These are phyloP conservation scores for Colletotrichum sp. DNA, from an alignment of 2,329 filamentous ascomycete genomes.

Conservation along the genomic window DNA sequence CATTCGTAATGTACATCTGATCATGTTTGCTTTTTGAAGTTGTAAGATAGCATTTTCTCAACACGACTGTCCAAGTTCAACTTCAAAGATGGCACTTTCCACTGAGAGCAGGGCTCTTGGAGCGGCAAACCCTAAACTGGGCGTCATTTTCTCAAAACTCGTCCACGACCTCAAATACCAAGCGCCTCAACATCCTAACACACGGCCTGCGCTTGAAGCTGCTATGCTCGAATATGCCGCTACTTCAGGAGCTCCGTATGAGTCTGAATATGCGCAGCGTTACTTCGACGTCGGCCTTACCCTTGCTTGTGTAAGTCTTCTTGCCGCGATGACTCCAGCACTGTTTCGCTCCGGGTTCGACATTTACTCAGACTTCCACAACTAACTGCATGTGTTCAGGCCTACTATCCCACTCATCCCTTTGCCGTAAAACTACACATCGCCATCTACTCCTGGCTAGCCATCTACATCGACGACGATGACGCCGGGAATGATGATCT, in stretches of 20 bases:
- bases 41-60: not conserved
- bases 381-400: not conserved
- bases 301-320: not conserved
- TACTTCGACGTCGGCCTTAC: not conserved
- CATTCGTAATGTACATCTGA: not conserved
- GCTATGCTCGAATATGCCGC: not conserved
- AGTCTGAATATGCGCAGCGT: not conserved
- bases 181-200: not conserved
- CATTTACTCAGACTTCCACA: not conserved
- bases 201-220: not conserved
- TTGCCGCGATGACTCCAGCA: not conserved
- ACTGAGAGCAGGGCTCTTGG: not conserved
- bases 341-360: not conserved
- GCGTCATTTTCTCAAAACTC: not conserved
- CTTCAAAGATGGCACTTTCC: not conserved
- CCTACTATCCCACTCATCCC: not conserved
- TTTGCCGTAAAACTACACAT: not conserved
- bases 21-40: not conserved
- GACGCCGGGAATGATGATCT: not conserved
- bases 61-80: not conserved
- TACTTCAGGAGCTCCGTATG: not conserved
- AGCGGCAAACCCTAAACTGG: not conserved
- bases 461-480: not conserved
- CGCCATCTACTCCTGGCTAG: not conserved
- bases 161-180: not conserved